These are phyloP conservation scores for Beauveria scarabaeidicola DNA, from an alignment of 2,329 filamentous ascomycete species.

Conservation along the genomic window DNA sequence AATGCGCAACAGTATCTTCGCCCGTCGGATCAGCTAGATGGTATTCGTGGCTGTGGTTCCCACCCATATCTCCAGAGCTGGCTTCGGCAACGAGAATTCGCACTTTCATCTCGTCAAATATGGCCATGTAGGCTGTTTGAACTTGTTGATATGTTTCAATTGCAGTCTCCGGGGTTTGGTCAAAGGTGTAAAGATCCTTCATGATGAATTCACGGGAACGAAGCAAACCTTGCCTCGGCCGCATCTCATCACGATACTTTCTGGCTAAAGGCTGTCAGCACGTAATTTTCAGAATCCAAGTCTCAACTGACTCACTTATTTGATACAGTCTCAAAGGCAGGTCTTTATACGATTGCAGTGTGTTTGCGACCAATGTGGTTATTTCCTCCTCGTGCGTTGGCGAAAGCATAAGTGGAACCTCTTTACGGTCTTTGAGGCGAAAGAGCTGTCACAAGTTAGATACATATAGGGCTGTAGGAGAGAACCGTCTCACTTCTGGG, in stretches of 20 bases:
- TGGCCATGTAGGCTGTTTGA: constrained; percentile 59
- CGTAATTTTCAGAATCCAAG: too few relatives aligned
- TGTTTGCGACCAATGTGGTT: constrained; percentile 65
- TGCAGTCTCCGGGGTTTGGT: constrained; percentile 58
- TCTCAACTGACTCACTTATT: constrained; percentile 52
- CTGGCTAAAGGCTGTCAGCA: constrained; percentile 46
- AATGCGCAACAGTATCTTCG: constrained; percentile 78
- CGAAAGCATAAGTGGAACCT: constrained; percentile 65
- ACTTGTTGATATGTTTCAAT: constrained; percentile 73
- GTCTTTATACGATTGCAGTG: constrained; percentile 74
- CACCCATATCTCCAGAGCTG: constrained; percentile 94
- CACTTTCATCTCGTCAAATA: constrained; percentile 77
- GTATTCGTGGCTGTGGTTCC: constrained; percentile 88
- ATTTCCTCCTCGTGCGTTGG: constrained; percentile 98
- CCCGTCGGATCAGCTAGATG: constrained; percentile 73
- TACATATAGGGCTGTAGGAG: background rate
- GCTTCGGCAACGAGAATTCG: constrained; percentile 80
- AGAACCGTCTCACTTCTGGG: constrained; percentile 52
- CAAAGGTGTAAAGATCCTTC: constrained; percentile 98
- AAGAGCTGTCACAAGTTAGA: constrained; percentile 55
- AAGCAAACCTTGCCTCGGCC: constrained; percentile 80
- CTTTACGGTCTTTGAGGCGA: constrained; percentile 69
- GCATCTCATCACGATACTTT: constrained; percentile 89
- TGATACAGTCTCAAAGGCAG: constrained; percentile 85
- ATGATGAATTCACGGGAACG: constrained; percentile 88